A percentile compares a stretch with the other conserved stretches of the same genome.
Conservation (phyloP, 495 filamentous ascomycete species). For the Tirmania nivea region DNA sequence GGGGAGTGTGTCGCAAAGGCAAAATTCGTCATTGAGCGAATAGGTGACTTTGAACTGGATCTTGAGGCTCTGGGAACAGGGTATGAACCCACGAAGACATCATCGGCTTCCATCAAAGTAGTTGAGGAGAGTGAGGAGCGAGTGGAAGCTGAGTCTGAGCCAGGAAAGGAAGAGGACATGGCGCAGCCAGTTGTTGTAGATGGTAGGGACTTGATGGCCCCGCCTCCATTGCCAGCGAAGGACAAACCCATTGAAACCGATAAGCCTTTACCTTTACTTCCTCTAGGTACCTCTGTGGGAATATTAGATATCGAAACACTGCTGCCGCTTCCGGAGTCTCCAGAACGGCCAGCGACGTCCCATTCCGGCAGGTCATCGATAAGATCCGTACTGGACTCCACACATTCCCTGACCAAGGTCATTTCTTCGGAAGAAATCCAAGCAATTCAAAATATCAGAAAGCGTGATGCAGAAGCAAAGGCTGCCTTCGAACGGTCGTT, state of each 20-base stretch:
- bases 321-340: not conserved
- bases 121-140: not conserved
- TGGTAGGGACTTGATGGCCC: slow-evolving; percentile 14
- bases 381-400: not conserved
- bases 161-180: not conserved
- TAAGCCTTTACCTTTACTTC: not conserved
- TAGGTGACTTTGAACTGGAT: slow-evolving; percentile 85
- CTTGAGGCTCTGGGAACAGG: slow-evolving; percentile 4
- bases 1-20: slow-evolving; percentile 79
- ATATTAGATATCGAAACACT: not conserved
- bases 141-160: not conserved
- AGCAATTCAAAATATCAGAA: not conserved
- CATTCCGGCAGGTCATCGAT: not conserved
- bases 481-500: slow-evolving; percentile 8
- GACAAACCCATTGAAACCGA: not conserved
- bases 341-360: not conserved
- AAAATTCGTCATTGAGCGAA: slow-evolving; percentile 63
- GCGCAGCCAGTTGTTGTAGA: not conserved
- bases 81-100: not conserved
- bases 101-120: not conserved
- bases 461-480: slow-evolving; percentile 5
- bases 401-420: not conserved
- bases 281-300: not conserved
- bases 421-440: not conserved
- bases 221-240: slow-evolving; percentile 18